Conservation (phyloP, 73 alveolate genomes). For the Paramecium octaurelia region DNA sequence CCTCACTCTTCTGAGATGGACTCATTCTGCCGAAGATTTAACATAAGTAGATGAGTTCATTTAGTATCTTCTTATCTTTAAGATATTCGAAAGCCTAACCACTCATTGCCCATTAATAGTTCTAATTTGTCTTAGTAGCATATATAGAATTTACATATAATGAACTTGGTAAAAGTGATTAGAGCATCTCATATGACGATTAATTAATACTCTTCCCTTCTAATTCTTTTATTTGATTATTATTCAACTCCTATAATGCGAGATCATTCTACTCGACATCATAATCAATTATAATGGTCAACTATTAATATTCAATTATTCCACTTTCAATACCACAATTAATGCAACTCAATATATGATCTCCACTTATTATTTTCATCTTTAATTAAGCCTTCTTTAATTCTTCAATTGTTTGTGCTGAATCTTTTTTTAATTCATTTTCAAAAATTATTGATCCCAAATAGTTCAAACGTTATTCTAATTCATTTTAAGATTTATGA, state of each 20-base stretch:
- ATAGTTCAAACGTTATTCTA: neutral
- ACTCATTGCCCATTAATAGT: neutral
- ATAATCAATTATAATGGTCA: neutral
- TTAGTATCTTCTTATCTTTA: neutral
- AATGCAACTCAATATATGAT: neutral
- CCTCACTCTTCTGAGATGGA: constrained; percentile 20
- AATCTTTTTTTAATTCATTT: constrained; percentile 1
- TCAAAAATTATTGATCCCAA: constrained; percentile 43
- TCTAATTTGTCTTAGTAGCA: neutral
- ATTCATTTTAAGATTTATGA: neutral
- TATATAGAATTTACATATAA: neutral
- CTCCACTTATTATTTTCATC: constrained; percentile 39
- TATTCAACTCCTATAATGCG: neutral
- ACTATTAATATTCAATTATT: neutral
- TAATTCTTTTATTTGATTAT: neutral
- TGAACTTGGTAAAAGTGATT: neutral
- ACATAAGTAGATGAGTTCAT: neutral
- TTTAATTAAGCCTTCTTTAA: neutral
- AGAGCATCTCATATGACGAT: neutral
- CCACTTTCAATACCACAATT: constrained; percentile 21
- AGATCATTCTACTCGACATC: neutral
- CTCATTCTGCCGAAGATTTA: constrained; percentile 42
- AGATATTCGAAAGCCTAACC: neutral
- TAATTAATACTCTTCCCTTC: neutral
- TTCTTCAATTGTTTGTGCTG: neutral